Percentiles rank a stretch among this genome's conserved stretches.
These are phyloP conservation scores for Colletotrichum caudatum DNA, from an alignment of 2,329 filamentous ascomycete genomes.

Conservation along the genomic window DNA sequence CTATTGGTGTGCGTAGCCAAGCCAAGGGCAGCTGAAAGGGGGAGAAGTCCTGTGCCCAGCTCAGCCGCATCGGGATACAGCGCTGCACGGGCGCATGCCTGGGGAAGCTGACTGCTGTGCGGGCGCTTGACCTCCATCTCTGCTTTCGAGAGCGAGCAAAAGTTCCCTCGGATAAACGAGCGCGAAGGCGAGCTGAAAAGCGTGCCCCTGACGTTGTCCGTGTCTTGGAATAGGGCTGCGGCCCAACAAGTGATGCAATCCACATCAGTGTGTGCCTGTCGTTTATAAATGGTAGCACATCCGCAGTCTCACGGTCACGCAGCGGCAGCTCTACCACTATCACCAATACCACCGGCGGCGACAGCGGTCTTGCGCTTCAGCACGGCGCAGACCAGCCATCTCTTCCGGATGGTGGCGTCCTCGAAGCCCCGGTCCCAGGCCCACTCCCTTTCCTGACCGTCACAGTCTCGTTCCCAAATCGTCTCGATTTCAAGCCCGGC, in stretches of 20 bases:
- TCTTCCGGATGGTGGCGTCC: conserved; percentile 72
- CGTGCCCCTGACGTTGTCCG: background rate
- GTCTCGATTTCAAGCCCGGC: conserved; percentile 70
- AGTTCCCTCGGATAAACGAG: conserved; percentile 1
- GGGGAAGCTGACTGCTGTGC: conserved; percentile 6
- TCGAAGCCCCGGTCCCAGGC: conserved; percentile 69
- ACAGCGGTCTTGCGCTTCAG: conserved; percentile 53
- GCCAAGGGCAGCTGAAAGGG: conserved; percentile 14
- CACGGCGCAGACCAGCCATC: conserved; percentile 75
- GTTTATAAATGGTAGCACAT: conserved; percentile 25
- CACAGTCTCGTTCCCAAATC: conserved; percentile 77
- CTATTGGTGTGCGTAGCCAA: conserved; percentile 22
- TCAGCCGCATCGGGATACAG: conserved; percentile 30
- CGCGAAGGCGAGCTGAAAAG: conserved; percentile 14
- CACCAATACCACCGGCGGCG: background rate
- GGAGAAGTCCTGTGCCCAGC: background rate
- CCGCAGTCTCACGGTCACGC: background rate
- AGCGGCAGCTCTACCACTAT: background rate
- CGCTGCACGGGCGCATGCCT: background rate
- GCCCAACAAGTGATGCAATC: background rate
- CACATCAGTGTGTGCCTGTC: background rate
- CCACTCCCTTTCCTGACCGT: conserved; percentile 74
- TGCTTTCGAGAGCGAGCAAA: conserved; percentile 18
- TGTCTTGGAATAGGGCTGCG: background rate
- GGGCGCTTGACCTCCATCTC: conserved; percentile 19